Evolutionary conservation across 1,139 yeast species (phyloP), one percentile per base, ranked within the genome.

Genomic region (Sugiyamaella paludigena): DNA sequence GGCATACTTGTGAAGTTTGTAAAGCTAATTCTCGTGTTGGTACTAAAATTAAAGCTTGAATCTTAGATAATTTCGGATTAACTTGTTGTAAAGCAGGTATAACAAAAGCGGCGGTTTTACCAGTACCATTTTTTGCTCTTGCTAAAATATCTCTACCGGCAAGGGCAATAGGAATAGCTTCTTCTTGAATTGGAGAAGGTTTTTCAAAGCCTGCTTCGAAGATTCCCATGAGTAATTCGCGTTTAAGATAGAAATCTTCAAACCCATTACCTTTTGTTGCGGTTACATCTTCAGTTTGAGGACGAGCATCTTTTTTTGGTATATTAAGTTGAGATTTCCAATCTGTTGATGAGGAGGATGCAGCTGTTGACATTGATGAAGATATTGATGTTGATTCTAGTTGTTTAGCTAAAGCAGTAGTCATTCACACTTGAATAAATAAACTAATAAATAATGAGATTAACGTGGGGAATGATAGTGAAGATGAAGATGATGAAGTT

Each of bases 131-230:
- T 69, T 92, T 94, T 43, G 99, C 98, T 72, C 98, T 81, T 12
- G 99, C 99, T 58, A 92, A 79, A 55, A 94, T 87, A 70, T 92
- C 98, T 73, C 96, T 83, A 45, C 98, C 98, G 43, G 95, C 85
- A 46, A 92, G 77, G 1, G 98, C 97, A 67, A 89, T 87, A 2
- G 98, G 98, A 52, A 92, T 92, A 11, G 96, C 82, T 69, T 91
- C 98, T 73, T 92, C 98, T 72, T 92, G 99, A 64, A 92, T 89
- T 16, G 99, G 98, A 19, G 97, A 88, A 8, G 99, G 98, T 66
- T 87, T 88, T 68, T 92, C 99, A 65, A 92, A 92, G 40, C 99
- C 98, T 1, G 98, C 98, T 70, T 94, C 99, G 66, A 91, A 92
- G 60, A 92, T 92, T 32, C 98, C 98, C 98, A 92, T 94, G 65